Conservation (phyloP, 179 eudicot genomes). For the Spergularia azorica region DNA sequence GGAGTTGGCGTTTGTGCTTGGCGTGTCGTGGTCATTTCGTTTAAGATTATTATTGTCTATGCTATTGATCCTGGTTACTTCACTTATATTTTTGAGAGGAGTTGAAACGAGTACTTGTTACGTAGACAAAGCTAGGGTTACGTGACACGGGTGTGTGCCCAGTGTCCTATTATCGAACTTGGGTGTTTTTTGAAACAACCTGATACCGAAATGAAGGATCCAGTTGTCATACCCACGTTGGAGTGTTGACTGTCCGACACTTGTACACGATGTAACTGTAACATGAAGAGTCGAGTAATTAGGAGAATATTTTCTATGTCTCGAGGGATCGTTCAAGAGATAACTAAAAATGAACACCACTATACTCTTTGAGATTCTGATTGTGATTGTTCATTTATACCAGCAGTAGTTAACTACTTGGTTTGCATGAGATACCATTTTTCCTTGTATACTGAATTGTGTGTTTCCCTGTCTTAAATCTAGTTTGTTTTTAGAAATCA, state of each 20-base stretch:
- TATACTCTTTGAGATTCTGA: neutral
- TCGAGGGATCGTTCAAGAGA: neutral
- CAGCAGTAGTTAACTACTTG: neutral
- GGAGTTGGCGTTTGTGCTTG: neutral
- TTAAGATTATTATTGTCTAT: neutral
- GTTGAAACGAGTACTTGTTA: neutral
- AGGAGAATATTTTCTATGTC: neutral
- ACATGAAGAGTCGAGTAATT: no score
- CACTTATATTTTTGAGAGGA: neutral
- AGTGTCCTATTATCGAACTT: no score
- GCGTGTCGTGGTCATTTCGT: neutral
- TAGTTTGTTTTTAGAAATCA: conserved; percentile 4
- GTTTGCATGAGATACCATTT: neutral
- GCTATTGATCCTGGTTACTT: neutral
- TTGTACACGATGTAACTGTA: no score
- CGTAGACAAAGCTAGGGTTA: no score
- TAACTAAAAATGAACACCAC: neutral
- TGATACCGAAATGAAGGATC: no score
- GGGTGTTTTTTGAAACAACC: no score
- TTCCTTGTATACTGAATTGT: neutral
- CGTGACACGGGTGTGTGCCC: no score
- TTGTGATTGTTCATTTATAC: neutral
- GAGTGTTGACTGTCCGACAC: no score
- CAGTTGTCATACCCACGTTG: no score
- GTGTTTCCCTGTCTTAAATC: neutral